Evolutionary conservation across 2,329 filamentous ascomycete species (phyloP).

Genomic region (Talaromyces funiculosus): DNA sequence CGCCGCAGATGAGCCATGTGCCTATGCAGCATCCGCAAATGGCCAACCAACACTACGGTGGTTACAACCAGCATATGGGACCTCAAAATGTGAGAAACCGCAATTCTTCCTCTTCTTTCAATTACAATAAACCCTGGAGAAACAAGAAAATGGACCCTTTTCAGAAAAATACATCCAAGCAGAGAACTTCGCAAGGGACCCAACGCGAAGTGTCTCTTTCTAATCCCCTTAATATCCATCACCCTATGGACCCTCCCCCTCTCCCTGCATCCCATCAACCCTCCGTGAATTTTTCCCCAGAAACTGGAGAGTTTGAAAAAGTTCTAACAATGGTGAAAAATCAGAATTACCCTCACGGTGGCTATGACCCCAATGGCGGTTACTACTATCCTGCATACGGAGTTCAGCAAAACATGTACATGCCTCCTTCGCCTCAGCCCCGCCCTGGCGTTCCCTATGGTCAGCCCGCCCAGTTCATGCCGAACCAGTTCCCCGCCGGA

Average conservation of each 20-base stretch:
- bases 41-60: constrained; percentile 54
- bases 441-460: constrained; percentile 47
- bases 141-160: constrained; percentile 17
- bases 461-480: constrained; percentile 46
- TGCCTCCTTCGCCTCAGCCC: constrained; percentile 44
- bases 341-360: constrained; percentile 57
- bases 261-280: neutral
- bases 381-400: constrained; percentile 40
- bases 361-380: constrained; percentile 42
- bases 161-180: constrained; percentile 19
- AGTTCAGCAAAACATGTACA: constrained; percentile 37
- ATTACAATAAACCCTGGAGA: constrained; percentile 25
- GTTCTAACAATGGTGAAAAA: constrained; percentile 61
- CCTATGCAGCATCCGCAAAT: constrained; percentile 60
- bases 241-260: constrained; percentile 23
- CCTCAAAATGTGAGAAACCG: constrained; percentile 56
- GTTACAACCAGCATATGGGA: constrained; percentile 54
- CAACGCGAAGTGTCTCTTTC: constrained; percentile 14
- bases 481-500: constrained; percentile 46
- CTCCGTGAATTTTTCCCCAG: constrained; percentile 59
- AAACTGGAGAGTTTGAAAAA: constrained; percentile 65
- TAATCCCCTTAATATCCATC: neutral
- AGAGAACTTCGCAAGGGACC: constrained; percentile 27
- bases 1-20: constrained; percentile 66
- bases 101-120: constrained; percentile 22